Conservation (phyloP, 2,329 filamentous ascomycete genomes). For the Colletotrichum sp. region DNA sequence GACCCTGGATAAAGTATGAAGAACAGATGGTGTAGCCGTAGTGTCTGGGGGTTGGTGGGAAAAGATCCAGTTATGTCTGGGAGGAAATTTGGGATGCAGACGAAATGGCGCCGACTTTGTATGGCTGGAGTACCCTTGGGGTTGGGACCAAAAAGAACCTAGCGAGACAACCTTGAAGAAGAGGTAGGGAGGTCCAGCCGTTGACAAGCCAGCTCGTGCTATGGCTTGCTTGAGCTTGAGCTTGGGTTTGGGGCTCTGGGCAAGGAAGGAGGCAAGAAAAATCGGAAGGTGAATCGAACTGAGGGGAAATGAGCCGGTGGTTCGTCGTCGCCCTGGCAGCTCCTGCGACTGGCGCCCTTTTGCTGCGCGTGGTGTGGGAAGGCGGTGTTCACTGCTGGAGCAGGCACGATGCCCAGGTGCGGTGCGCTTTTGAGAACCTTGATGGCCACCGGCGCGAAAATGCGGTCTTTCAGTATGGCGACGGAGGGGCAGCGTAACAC, state of each 20-base stretch:
- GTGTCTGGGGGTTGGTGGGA: not conserved
- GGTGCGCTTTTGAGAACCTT: slow-evolving; percentile 17
- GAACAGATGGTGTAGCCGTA: not conserved
- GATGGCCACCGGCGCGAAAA: slow-evolving; percentile 20
- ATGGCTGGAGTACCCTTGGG: not conserved
- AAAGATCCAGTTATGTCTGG: not conserved
- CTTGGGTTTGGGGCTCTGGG: not conserved
- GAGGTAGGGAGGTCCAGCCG: not conserved
- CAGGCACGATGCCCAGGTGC: not conserved
- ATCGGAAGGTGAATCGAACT: not conserved
- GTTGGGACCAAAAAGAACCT: not conserved
- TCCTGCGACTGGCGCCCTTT: not conserved
- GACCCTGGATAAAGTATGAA: not conserved
- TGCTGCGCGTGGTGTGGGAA: slow-evolving; percentile 1
- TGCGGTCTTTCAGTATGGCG: slow-evolving; percentile 16
- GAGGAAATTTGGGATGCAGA: not conserved
- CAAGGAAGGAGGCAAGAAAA: not conserved
- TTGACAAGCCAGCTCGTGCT: not conserved
- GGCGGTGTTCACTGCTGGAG: slow-evolving; percentile 8
- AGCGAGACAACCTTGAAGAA: not conserved
- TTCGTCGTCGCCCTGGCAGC: not conserved
- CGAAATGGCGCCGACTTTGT: not conserved
- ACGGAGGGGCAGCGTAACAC: slow-evolving; percentile 21
- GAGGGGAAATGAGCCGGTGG: not conserved
- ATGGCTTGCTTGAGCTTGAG: not conserved